Base-by-base conservation (phyloP, 441 rosid genomes). In the Pelargonium cotyledonis region DNA sequence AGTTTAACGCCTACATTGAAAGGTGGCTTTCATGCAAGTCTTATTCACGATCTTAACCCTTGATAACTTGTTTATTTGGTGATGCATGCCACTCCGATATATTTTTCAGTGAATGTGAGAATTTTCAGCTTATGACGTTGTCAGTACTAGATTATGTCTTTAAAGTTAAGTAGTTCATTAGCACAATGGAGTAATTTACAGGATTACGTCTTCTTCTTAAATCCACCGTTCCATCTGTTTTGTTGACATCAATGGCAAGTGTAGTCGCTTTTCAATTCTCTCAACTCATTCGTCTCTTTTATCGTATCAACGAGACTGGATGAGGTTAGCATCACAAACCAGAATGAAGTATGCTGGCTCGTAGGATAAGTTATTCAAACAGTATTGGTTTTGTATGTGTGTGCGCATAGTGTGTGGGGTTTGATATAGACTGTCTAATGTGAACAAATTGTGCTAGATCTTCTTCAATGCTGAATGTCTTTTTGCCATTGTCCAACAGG, bases 401-500 rank as follows among this genome's bases (percentile, higher is more conserved):
- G 3, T 21, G 23, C 19, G 12, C 63, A 60, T 21, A 10, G 6
- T 23, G 26, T 57, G 62, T 21, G 14, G 14, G 14, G 14, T 21
- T 23, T 57, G 26, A 19, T 19, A 18, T 19, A 8, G 29, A 18
- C 21, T 57, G 10, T 57, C 63, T 57, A n/a, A n/a, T 19, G 26
- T 57, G 63, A 4, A 18, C 31, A 65, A 55, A 63, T 72, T 46
- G 55, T 49, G 23, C 1, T 71, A 11, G 67, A 72, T 61, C 60
- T 68, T 23, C 38, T 71, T 47, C 66, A 26, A 61, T 62, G 62
- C 51, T 71, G 72, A 60, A 10, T 68, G 15, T 63, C 73, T 73
- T 47, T n/a, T 65, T 63, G 46, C 63, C 21, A 23, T 70, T 81
- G 76, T 70, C 77, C 73, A 66, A 69, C 82, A 87, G 92, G 84